These are phyloP conservation scores for Tarenaya hassleriana DNA, from an alignment of 345 rosid species.

Conservation along the genomic window DNA sequence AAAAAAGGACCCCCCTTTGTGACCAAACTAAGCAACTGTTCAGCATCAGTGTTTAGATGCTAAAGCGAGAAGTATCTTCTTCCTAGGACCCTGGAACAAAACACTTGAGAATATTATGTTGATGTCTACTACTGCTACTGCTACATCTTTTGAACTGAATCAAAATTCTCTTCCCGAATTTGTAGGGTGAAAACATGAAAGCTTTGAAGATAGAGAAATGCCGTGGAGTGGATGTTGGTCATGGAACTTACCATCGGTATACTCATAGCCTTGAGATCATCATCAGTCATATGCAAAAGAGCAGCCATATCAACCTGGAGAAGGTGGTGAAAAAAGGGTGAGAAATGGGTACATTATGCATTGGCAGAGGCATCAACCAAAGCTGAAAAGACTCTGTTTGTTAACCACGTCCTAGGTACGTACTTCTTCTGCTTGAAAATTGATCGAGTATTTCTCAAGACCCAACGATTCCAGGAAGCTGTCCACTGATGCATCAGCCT, in stretches of 20 bases:
- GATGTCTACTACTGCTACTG: too few relatives aligned
- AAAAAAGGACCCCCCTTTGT: constrained; percentile 8
- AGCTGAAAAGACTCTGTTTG: neutral
- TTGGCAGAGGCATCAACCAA: constrained; percentile 2
- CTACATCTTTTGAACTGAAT: neutral
- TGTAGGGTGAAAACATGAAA: neutral
- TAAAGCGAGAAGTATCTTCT: constrained; percentile 78
- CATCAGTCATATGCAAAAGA: constrained; percentile 71
- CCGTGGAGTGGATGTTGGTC: neutral
- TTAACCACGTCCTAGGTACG: constrained; percentile 5
- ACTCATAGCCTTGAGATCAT: constrained; percentile 67
- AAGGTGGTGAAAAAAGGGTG: constrained; percentile 2
- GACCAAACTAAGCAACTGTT: neutral
- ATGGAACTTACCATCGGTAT: constrained; percentile 58
- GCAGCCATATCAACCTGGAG: constrained; percentile 78
- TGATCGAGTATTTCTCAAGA: constrained; percentile 70
- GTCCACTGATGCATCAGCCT: constrained; percentile 58
- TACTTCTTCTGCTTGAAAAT: constrained; percentile 94
- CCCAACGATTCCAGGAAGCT: constrained; percentile 69
- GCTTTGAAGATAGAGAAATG: neutral
- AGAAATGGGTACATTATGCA: neutral
- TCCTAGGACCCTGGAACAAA: constrained; percentile 78
- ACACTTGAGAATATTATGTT: neutral
- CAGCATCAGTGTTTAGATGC: constrained; percentile 43
- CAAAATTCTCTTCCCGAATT: neutral